Base-by-base conservation (phyloP, 768 basidiomycete genomes). In the Kockovaella imperatae region DNA sequence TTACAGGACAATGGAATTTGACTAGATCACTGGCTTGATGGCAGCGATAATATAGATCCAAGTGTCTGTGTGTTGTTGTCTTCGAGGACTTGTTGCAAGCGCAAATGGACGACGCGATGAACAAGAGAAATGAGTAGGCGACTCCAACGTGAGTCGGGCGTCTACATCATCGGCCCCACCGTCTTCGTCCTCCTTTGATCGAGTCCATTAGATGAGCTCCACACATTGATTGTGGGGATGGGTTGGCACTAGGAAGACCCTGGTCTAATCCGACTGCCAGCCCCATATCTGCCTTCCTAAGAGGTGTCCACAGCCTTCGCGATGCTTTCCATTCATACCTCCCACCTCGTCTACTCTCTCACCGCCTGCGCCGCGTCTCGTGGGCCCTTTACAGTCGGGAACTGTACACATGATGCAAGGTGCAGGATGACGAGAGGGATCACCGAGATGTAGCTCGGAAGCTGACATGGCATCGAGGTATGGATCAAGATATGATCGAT, bases 351-450 rank as follows among this genome's bases (percentile, higher is more conserved):
- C 64, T 26, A 62, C 52, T 26, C 54, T 59, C 53, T 68, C 62
- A 11, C 69, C 68, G 32, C 67, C 68, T 15, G 64, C 68, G 14
- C 67, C 68, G 30, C 60, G 38, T 35, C 67, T 54, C 35, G 47
- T 43, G 2, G 67, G 68, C 5, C 67, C 68, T 30, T 69, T 69
- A 32, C 65, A 68, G 45, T 69, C 68, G 15, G 66, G 69, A 2
- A 70, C 62, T 6, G 58, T 58, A 49, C 67, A 67, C 3, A 69
- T 38, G 14, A 64, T 50, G 36, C 61, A 62, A 8, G 57, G 48
- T 26, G 65, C 44, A 13, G 35, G 49, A 20, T 43, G 21, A 23
- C 53, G 49, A 23, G 49, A 48, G 23, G 42, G 47, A n/a, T 38
- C 41, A n/a, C n/a, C n/a, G n/a, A n/a, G n/a, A 28, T 48, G 62